Base-by-base conservation (phyloP, 805 yeast species). In the Cyberlindnera xishuangbannaensis region DNA sequence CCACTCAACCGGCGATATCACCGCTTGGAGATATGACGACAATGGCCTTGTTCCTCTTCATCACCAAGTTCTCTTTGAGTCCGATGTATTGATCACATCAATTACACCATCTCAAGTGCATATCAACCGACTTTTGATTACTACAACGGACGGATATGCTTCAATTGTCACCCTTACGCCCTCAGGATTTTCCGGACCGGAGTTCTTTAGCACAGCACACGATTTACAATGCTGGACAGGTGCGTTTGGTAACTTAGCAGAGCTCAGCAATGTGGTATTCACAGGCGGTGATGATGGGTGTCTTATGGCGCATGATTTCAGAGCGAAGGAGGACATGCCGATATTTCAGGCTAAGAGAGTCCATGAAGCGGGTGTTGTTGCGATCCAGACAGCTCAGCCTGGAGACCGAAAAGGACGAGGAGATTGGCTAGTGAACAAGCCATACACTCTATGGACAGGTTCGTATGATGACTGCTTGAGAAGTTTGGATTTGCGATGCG, bases 231-330 rank as follows among this genome's bases (percentile, higher is more conserved):
- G 95, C 39, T 88, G 97, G 97, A 83, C 83, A 5, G 83, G 85
- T 6, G 74, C 74, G 2, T 83, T 78, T 59, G 87, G 84, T 7
- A 68, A 67, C 28, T 43, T 62, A 16, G 72, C 73, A 7, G 71
- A 70, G 4, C 52, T 80, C 26, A 53, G 63, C 12, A 59, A 76
- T 36, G 75, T 84, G 1, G 64, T 86, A 0, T 82, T 79, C 45
- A 75, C 87, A 4, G 98, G 97, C 5, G 97, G 97, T 12, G 98
- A 90, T 53, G 97, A 92, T 59, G 70, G 82, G 6, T 60, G 66
- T 12, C 59, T 90, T 11, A 74, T 78, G 19, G 88, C 88, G 1
- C 86, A 80, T 51, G 97, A 88, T 55, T 33, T 69, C 8, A 61
- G 81, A 40, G 27, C 40, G 2, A 47, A 61, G 21, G 48, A 59